Conservation (phyloP, 345 rosid species). For the Salix viminalis region DNA sequence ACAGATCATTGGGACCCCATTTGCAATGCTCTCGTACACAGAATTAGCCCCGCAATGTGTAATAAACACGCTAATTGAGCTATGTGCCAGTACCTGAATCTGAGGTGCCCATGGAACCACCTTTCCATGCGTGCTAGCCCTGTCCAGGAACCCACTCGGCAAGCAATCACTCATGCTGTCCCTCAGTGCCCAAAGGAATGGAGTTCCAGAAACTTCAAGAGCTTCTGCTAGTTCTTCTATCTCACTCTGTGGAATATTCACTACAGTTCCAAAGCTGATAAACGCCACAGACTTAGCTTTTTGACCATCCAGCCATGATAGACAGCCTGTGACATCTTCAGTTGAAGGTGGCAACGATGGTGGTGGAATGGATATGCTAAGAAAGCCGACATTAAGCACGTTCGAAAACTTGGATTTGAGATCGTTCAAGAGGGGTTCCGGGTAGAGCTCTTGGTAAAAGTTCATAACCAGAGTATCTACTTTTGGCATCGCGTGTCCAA, state of each 20-base stretch:
- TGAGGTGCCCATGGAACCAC: constrained; percentile 65
- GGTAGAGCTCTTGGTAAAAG: constrained; percentile 47
- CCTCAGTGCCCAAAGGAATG: constrained; percentile 51
- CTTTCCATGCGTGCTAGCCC: constrained; percentile 25
- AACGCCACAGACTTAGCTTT: constrained; percentile 39
- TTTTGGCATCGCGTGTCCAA: constrained; percentile 35
- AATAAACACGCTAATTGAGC: constrained; percentile 18
- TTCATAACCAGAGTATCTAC: constrained; percentile 41
- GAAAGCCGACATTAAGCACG: constrained; percentile 4
- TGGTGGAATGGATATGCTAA: constrained; percentile 21
- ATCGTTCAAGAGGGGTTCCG: constrained; percentile 21
- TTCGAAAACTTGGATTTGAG: constrained; percentile 31
- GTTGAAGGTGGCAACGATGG: background rate
- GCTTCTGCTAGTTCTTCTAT: constrained; percentile 46
- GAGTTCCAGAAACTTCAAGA: constrained; percentile 30
- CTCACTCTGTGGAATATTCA: constrained; percentile 33
- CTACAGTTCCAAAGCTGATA: constrained; percentile 57
- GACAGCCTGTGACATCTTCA: constrained; percentile 40
- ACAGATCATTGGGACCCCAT: constrained; percentile 20
- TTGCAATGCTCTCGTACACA: constrained; percentile 6
- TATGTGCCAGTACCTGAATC: constrained; percentile 37
- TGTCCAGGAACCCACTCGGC: constrained; percentile 17
- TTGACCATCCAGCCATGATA: constrained; percentile 47
- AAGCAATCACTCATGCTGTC: background rate
- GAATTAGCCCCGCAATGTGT: constrained; percentile 16